Conservation (phyloP, 441 rosid genomes). For the Populus trichocarpa region DNA sequence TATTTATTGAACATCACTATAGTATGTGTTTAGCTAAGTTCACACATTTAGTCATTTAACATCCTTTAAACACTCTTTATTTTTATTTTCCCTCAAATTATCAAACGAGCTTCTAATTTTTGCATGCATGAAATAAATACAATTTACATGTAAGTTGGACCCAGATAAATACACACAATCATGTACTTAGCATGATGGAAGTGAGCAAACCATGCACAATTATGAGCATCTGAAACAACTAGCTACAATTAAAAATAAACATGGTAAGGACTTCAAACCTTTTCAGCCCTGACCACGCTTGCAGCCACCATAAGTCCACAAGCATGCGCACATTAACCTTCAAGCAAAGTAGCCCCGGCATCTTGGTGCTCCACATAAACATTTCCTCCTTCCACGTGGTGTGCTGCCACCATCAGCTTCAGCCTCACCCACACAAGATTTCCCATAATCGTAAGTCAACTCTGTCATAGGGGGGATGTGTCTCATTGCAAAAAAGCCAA, state of each 20-base stretch:
- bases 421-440: slow-evolving; percentile 28
- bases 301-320: slow-evolving; percentile 1
- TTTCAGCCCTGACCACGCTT: slow-evolving; percentile 1
- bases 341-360: slow-evolving; percentile 52
- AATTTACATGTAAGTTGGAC: neutral
- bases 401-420: slow-evolving; percentile 18
- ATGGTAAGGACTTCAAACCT: slow-evolving; percentile 1
- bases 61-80: neutral
- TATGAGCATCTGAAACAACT: neutral
- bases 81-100: neutral
- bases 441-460: slow-evolving; percentile 78
- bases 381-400: slow-evolving; percentile 39
- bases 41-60: neutral
- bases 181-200: neutral
- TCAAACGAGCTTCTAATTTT: neutral
- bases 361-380: slow-evolving; percentile 54
- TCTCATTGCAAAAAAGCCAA: slow-evolving; percentile 56
- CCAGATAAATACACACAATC: neutral
- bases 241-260: neutral
- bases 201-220: neutral
- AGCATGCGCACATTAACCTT: neutral
- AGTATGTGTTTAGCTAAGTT: neutral
- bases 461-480: slow-evolving; percentile 85
- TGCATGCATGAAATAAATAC: neutral
- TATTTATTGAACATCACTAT: neutral